Base-by-base conservation (phyloP, 768 basidiomycete genomes). In the Pleurotus pulmonarius region DNA sequence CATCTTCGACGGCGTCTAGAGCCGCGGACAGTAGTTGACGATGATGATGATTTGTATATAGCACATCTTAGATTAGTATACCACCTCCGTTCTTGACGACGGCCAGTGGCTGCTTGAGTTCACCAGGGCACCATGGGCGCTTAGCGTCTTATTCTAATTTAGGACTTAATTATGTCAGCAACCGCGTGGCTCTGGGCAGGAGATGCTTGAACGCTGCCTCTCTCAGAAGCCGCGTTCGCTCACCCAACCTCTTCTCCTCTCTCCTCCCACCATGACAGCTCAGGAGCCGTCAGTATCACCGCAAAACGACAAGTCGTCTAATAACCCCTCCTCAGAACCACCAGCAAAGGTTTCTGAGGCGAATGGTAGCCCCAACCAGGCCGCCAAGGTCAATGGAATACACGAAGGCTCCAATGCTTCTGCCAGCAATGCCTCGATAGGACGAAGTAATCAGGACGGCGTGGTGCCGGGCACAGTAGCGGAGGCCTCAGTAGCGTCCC, bases 101-200 rank as follows among this genome's bases (percentile, higher is more conserved):
- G n/a, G 38, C 34, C n/a, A n/a, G n/a, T 34, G 29, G 29, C 11
- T 3, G 8, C 29, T 34, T 34, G 29, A 34, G 29, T 11, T 34
- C 8, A 29, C 29, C 5, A n/a, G 7, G 6, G 26, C 26, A 29
- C 29, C 4, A 11, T 34, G 29, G 29, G 29, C 29, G 29, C 29
- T 34, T 34, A 11, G 29, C 8, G 29, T 11, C 29, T 11, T 34
- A 34, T 34, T 34, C 29, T 34, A 34, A 53, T 53, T 53, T 53
- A 53, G 51, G 51, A 11, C 13, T 41, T 39, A 39, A 39, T 53
- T 53, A 40, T 53, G 51, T 53, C 51, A 53, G 51, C 39, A 53
- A 40, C 51, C 51, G 51, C 51, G 51, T 53, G 51, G 51, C 51
- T 53, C 41, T 20, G 39, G 51, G 51, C 51, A 53, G 51, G 51